Base-by-base conservation (phyloP, 148 eudicot genomes). In the Fallopia convolvulus region DNA sequence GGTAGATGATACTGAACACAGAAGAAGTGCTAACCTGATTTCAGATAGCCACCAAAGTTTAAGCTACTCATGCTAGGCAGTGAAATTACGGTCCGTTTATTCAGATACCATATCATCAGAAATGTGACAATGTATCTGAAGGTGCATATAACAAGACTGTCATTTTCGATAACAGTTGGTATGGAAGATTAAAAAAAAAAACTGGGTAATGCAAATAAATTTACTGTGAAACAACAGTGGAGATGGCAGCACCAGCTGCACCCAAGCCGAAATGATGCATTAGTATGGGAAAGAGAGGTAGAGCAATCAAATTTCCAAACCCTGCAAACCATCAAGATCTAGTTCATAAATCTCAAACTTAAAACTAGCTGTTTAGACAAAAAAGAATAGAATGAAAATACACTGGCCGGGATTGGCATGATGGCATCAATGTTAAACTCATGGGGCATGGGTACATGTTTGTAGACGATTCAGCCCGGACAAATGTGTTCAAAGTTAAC, bases 171-270 rank as follows among this genome's bases (percentile, higher is more conserved):
- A 68, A 39, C 6, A 66, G 39, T 75, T 77, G 72, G 76, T 53
- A 53, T 33, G 36, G 53, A 72, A 53, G 15, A 60, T 36, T 36
- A 36, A 26, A 26, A 58, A 46, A 44, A 68, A 58, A 21, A 73
- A 18, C 72, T n/a, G 20, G 11, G 78, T 20, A 11, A 8, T 18
- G 74, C 66, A 53, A 40, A 75, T 78, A 63, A 23, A 85, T 96
- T 76, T 85, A 94, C 97, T 94, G 99, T 76, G 99, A 94, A 33
- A 85, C 70, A 76, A 94, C 96, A 52, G 96, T 88, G 68, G 97
- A 86, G 79, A 88, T 88, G 68, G 99, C 99, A 70, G 99, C 99
- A 83, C 99, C 99, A 80, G 84, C 75, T 77, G 88, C 90, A 75
- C 99, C 97, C 84, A 90, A 81, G 75, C 82, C 83, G 76, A 83